Evolutionary conservation across 1,284 basidiomycete species (phyloP).

Genomic region (Caloboletus firmus): DNA sequence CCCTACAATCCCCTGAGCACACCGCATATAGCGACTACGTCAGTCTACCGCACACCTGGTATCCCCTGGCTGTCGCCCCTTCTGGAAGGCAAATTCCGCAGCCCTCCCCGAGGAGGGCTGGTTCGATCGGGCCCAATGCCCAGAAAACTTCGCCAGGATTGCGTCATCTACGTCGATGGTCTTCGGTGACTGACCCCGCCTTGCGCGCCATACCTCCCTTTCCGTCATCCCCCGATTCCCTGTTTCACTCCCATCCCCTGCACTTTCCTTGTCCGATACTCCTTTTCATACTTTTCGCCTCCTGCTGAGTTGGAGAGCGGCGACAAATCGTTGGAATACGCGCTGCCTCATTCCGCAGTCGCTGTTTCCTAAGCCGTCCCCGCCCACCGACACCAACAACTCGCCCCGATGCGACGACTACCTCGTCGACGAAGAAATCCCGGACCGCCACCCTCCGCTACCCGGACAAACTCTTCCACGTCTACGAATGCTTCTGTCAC

Average conservation of each 20-base stretch:
- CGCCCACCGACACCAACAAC: slow-evolving; percentile 3
- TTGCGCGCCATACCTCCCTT: slow-evolving; percentile 26
- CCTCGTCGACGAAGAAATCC: slow-evolving; percentile 32
- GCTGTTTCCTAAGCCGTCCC: slow-evolving; percentile 16
- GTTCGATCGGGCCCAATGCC: slow-evolving; percentile 35
- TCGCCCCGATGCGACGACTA: slow-evolving; percentile 30
- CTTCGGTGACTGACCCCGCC: slow-evolving; percentile 33
- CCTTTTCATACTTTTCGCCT: slow-evolving; percentile 23
- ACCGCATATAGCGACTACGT: slow-evolving; percentile 16
- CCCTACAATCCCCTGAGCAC: slow-evolving; percentile 17
- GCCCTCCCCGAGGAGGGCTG: slow-evolving; percentile 36
- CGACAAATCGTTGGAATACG: slow-evolving; percentile 15
- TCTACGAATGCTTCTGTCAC: slow-evolving; percentile 37
- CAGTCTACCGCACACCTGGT: slow-evolving; percentile 25
- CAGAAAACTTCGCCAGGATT: slow-evolving; percentile 31
- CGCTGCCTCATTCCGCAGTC: slow-evolving; percentile 23
- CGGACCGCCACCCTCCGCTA: slow-evolving; percentile 25
- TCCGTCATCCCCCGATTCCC: slow-evolving; percentile 20
- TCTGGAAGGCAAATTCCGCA: slow-evolving; percentile 30
- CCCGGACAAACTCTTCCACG: slow-evolving; percentile 28
- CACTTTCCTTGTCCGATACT: slow-evolving; percentile 17
- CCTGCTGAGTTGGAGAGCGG: slow-evolving; percentile 30
- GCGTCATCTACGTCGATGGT: slow-evolving; percentile 35
- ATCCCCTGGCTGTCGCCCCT: slow-evolving; percentile 21
- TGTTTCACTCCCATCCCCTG: background rate